phyloP scores from a whole-genome alignment of 2,329 filamentous ascomycete genomes.

The Fusarium sp. region DNA sequence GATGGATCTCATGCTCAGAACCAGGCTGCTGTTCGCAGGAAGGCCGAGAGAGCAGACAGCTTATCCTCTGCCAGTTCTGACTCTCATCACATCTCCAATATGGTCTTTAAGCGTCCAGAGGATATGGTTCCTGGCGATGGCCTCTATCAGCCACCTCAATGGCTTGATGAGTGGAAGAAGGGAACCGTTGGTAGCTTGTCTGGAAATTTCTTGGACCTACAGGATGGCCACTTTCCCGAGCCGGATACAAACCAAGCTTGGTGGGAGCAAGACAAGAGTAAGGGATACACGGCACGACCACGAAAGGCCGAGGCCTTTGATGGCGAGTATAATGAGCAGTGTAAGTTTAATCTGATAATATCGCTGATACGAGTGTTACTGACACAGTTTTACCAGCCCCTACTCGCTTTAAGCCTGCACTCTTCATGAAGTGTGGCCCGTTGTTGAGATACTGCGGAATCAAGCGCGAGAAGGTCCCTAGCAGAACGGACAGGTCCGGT shows the following conservation, averaged over 20 bases:
- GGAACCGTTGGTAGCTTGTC: constrained; percentile 71
- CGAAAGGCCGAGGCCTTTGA: constrained; percentile 72
- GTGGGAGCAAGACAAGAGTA: constrained; percentile 75
- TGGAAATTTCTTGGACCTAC: constrained; percentile 69
- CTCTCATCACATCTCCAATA: constrained; percentile 54
- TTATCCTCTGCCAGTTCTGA: constrained; percentile 47
- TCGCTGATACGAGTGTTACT: constrained; percentile 2
- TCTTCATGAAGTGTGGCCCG: constrained; percentile 91
- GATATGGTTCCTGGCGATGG: constrained; percentile 61
- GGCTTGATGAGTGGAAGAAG: constrained; percentile 79
- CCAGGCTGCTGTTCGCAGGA: constrained; percentile 30
- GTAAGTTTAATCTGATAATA: constrained; percentile 49
- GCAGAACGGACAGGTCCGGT: constrained; percentile 40
- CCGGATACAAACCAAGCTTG: constrained; percentile 71
- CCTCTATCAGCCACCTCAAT: constrained; percentile 68
- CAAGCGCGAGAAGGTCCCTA: constrained; percentile 67
- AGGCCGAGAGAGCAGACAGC: constrained; percentile 47
- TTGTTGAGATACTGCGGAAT: constrained; percentile 91
- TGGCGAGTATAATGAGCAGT: constrained; percentile 74
- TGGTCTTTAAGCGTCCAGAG: constrained; percentile 55
- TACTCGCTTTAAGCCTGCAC: constrained; percentile 81
- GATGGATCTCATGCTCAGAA: constrained; percentile 22
- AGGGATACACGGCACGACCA: constrained; percentile 59
- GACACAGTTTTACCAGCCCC: constrained; percentile 54
- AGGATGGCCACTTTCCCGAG: constrained; percentile 50